Percentiles rank a stretch among this genome's conserved stretches.
phyloP scores from a whole-genome alignment of 805 yeast genomes.

The Kodamaea restingae region DNA sequence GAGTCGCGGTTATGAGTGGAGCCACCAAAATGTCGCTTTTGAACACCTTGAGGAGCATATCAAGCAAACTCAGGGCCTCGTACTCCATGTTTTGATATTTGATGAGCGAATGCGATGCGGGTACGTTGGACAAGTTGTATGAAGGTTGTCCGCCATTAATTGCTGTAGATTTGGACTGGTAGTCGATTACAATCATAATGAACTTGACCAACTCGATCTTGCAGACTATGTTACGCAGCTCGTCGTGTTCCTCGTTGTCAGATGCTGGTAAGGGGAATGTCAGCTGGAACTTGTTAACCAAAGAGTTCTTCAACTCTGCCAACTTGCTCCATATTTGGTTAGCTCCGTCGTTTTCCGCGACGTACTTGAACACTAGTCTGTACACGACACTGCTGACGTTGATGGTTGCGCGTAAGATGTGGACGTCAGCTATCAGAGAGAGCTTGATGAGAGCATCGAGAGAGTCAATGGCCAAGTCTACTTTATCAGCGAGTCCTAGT shows the following conservation, averaged over 20 bases:
- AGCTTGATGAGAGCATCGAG: conserved; percentile 29
- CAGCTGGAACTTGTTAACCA: conserved; percentile 60
- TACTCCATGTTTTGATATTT: conserved; percentile 53
- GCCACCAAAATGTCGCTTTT: conserved; percentile 50
- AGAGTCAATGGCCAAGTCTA: conserved; percentile 40
- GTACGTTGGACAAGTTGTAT: conserved; percentile 49
- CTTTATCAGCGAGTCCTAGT: conserved; percentile 23
- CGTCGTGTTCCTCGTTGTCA: conserved; percentile 47
- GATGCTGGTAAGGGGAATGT: conserved; percentile 49
- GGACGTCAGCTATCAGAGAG: conserved; percentile 25
- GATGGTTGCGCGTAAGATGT: conserved; percentile 28
- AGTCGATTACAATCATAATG: conserved; percentile 45
- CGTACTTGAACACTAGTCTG: conserved; percentile 41
- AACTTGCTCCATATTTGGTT: conserved; percentile 53
- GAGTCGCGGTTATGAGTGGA: conserved; percentile 60
- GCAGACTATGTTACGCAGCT: conserved; percentile 50
- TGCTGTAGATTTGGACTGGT: conserved; percentile 41
- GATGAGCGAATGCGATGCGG: conserved; percentile 62
- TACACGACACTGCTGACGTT: conserved; percentile 40
- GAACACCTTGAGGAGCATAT: conserved; percentile 54
- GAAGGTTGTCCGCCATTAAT: conserved; percentile 18
- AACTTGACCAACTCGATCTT: conserved; percentile 72
- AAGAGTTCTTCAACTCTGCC: conserved; percentile 49
- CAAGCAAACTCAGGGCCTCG: conserved; percentile 66
- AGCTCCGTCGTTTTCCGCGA: conserved; percentile 46